These are phyloP conservation scores for Gentiana dahurica DNA, from an alignment of 257 asterid genomes.

Conservation along the genomic window DNA sequence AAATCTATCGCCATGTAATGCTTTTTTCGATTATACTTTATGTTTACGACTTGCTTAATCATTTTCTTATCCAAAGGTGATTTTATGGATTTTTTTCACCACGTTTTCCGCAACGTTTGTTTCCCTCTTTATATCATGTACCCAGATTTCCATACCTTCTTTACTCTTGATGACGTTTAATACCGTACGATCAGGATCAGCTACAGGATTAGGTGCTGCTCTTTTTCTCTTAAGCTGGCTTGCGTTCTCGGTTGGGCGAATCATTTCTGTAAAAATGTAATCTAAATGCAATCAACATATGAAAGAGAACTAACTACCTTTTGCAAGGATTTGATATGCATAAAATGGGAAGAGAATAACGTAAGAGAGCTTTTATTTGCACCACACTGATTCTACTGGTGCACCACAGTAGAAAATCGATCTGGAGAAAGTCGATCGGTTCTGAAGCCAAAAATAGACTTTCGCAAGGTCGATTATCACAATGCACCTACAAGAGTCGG, in stretches of 20 bases:
- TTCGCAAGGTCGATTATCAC: too few species aligned
- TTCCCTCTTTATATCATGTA: conserved; percentile 31
- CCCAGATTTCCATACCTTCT: conserved; percentile 30
- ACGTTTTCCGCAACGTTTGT: conserved; percentile 16
- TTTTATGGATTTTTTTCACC: conserved; percentile 31
- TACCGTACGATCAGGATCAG: conserved; percentile 29
- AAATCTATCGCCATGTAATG: conserved; percentile 48
- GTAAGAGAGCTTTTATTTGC: too few species aligned
- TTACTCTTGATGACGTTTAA: conserved; percentile 32
- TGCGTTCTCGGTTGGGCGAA: conserved; percentile 4
- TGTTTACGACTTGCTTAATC: conserved; percentile 44
- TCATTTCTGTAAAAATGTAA: conserved; percentile 10
- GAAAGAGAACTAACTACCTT: too few species aligned
- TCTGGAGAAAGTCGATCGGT: too few species aligned
- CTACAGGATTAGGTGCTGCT: conserved; percentile 21
- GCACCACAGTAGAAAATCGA: too few species aligned
- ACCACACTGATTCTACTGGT: too few species aligned
- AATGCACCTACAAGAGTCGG: too few species aligned
- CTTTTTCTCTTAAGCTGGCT: conserved; percentile 34
- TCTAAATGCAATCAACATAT: too few species aligned
- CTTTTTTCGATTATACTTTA: conserved; percentile 27
- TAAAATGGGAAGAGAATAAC: too few species aligned
- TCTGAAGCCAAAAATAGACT: too few species aligned
- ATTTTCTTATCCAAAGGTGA: conserved; percentile 19
- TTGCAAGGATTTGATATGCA: too few species aligned